Base-by-base conservation (phyloP, 148 eudicot genomes). In the Fagopyrum homotropicum region DNA sequence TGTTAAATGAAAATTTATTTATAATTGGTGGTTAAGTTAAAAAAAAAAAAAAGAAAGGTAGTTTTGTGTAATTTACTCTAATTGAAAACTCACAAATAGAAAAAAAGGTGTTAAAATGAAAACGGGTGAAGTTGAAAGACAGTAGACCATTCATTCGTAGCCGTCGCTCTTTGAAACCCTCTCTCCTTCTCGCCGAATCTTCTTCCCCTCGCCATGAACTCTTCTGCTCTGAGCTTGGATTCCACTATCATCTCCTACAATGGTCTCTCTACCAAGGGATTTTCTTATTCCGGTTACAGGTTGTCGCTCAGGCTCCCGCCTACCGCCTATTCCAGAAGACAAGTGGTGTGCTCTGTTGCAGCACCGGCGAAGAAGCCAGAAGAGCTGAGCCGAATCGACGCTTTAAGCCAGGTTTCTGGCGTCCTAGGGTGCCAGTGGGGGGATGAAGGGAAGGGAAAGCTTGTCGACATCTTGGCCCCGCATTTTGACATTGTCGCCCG, bases 361-460 rank as follows among this genome's bases (percentile, higher is more conserved):
- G 85, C 78, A 1, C 40, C 40, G 40, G 40, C 3, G 40, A 35
- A 35, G 40, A 35, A 35, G 30, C 55, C 82, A n/a, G 83, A 75
- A 73, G 86, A 73, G 9, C 48, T 59, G 82, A 79, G 78, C 73
- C 89, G 97, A 69, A 90, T 92, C 77, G 82, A 61, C 9, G 85
- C 80, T 26, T 79, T 92, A 79, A 88, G 93, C 81, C 95, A 92
- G 75, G 97, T 92, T 0, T 90, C 97, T 2, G 97, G 97, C 43
- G 97, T 92, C 57, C 79, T 92, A 60, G 97, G 97, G 3, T 85
- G 87, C 72, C 98, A 94, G 75, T 94, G 96, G 98, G 98, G 98
- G 4, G 98, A 94, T 72, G 98, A 94, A 73, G 98, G 98, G 16
- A 94, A 94, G 68, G 98, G 98, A 5, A 94, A 94, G 72, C 96